A percentile compares a stretch with the other conserved stretches of the same genome.
These are phyloP conservation scores for Globisporangium rhizosaccharum DNA, from an alignment of 352 stramenopile genomes.

Conservation along the genomic window DNA sequence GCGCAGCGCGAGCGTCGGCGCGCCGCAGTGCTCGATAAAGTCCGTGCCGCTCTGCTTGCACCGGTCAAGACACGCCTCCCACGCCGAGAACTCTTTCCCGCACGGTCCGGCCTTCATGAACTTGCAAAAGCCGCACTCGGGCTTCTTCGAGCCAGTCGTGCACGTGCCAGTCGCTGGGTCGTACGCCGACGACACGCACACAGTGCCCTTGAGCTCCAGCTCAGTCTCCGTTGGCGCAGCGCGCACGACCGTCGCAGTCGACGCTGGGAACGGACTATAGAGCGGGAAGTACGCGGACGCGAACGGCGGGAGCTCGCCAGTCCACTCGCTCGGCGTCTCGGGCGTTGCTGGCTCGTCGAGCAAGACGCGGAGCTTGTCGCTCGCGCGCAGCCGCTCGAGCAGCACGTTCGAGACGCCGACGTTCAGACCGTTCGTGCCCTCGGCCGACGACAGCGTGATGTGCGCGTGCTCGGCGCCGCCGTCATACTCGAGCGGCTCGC, in stretches of 20 bases:
- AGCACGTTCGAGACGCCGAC: conserved; percentile 65
- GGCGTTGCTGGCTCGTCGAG: conserved; percentile 25
- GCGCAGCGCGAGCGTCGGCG: conserved; percentile 67
- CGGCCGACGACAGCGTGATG: conserved; percentile 51
- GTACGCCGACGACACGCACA: conserved; percentile 68
- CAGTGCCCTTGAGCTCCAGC: conserved; percentile 43
- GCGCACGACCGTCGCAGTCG: conserved; percentile 32
- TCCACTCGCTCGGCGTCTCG: conserved; percentile 25
- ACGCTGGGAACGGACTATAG: conserved; percentile 74
- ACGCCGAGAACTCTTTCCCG: conserved; percentile 69
- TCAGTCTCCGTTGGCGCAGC: not conserved
- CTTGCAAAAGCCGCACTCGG: conserved; percentile 87
- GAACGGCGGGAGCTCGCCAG: conserved; percentile 60
- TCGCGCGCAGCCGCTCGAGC: conserved; percentile 66
- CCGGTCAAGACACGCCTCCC: conserved; percentile 75
- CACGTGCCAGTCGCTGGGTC: conserved; percentile 48
- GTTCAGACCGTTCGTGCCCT: conserved; percentile 36
- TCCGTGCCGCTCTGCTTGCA: conserved; percentile 68
- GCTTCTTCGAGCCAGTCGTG: conserved; percentile 37
- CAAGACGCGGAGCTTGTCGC: conserved; percentile 49
- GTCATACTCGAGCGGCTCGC: conserved; percentile 55
- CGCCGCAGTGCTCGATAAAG: conserved; percentile 78
- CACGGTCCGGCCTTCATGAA: conserved; percentile 89
- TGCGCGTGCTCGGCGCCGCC: conserved; percentile 40
- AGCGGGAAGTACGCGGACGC: conserved; percentile 67